phyloP scores from a whole-genome alignment of 225 moss, liverwort and hornwort species.

The Marchantia polymorpha region DNA sequence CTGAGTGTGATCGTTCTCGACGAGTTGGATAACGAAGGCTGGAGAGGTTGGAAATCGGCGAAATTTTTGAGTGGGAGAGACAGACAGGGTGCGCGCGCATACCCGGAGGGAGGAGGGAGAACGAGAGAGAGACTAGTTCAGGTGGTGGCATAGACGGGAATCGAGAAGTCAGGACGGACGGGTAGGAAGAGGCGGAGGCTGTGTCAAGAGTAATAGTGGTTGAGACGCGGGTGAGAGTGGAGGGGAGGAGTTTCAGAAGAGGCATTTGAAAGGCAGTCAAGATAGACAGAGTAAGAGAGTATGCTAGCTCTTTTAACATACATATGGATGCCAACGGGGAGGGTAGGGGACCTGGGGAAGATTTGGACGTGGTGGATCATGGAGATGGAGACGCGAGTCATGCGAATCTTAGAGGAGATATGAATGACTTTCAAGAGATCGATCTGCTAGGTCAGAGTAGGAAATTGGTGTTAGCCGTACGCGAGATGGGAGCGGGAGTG shows the following conservation, averaged over 20 bases:
- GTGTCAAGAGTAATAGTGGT: neutral
- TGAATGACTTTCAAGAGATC: slow-evolving; percentile 55
- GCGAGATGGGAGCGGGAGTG: slow-evolving; percentile 75
- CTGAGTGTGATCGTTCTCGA: neutral
- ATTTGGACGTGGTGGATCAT: slow-evolving; percentile 48
- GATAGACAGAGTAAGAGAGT: slow-evolving; percentile 45
- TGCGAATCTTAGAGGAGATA: slow-evolving; percentile 41
- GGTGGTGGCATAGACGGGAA: neutral
- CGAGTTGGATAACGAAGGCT: slow-evolving; percentile 4
- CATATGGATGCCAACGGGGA: slow-evolving; percentile 48
- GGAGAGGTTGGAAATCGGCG: neutral
- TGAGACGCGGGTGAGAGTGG: neutral
- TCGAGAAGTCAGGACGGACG: slow-evolving; percentile 1
- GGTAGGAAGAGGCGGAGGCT: neutral
- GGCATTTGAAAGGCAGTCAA: slow-evolving; percentile 34
- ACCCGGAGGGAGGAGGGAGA: neutral
- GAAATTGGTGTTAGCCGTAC: slow-evolving; percentile 57
- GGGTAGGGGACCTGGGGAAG: slow-evolving; percentile 42
- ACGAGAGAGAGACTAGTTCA: neutral
- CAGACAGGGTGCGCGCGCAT: neutral
- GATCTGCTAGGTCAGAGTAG: slow-evolving; percentile 48
- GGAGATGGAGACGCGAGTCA: slow-evolving; percentile 37
- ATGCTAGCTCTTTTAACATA: slow-evolving; percentile 48
- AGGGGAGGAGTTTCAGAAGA: neutral
- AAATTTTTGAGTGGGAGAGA: neutral